Base-by-base conservation (phyloP, 2,329 filamentous ascomycete genomes). In the Cladosporium velox region DNA sequence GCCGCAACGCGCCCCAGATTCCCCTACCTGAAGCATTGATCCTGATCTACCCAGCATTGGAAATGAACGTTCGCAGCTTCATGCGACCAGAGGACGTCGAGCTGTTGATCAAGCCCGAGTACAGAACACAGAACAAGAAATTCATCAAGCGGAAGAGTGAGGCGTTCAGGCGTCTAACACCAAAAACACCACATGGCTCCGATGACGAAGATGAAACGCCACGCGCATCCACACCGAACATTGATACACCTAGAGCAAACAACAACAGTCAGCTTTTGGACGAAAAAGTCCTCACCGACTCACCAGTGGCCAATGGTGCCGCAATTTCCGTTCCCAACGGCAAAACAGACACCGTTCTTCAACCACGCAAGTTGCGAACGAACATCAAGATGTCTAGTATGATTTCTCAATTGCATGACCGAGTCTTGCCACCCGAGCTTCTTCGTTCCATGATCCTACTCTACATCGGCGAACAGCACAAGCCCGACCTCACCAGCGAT, bases 371-470 rank as follows among this genome's bases (percentile, higher is more conserved):
- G 44, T 82, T 97, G 68, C 88, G 87, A 71, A 98, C 95, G 1
- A 88, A 93, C n/a, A 86, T 99, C 11, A 93, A 94, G 18, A 96
- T 94, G 76, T 93, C 92, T 0, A 94, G 90, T n/a, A 96, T 97
- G 88, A 96, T 99, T 41, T 97, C 94, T 0, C 98, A 98, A 79
- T 96, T 97, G 78, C 95, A 96, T 77, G 95, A 99, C 77, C 90
- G 95, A 32, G 91, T 99, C 32, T 84, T 99, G 15, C 94, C 92
- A 0, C 94, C 95, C 0, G 95, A 99, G 78, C 97, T 98, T 92
- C 97, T 98, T 90, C 91, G 95, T 35, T 92, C 93, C 69, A 98
- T 99, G 93, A 97, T 99, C 70, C 96, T 99, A 70, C 84, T 99
- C 4, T 99, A 99, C 77, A 91, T 99, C 65, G 95, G 95, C 0